These are phyloP conservation scores for Mycena galopus DNA, from an alignment of 768 basidiomycete genomes.

Conservation along the genomic window DNA sequence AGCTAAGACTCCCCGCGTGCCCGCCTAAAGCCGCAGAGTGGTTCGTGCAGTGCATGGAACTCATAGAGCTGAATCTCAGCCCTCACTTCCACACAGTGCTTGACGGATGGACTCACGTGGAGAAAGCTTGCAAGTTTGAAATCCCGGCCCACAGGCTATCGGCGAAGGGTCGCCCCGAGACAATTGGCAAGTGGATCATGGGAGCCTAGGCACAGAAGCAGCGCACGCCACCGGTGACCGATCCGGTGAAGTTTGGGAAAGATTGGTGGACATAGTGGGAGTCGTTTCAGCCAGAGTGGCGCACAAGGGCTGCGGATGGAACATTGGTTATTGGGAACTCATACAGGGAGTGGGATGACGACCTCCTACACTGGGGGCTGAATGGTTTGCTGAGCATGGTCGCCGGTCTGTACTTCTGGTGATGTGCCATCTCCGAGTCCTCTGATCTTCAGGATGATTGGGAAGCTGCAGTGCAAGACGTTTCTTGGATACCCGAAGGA, in stretches of 20 bases:
- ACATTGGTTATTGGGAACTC: not conserved
- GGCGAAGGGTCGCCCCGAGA: not conserved
- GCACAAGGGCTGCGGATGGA: not conserved
- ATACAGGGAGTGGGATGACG: constrained; percentile 16
- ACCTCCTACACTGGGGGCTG: constrained; percentile 15
- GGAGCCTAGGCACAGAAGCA: not conserved
- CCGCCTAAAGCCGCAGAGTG: not conserved
- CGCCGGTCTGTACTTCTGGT: constrained; percentile 16
- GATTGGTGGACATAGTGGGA: not conserved
- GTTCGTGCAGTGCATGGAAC: not conserved
- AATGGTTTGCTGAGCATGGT: constrained; percentile 13
- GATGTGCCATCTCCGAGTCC: not conserved
- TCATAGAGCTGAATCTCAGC: not conserved
- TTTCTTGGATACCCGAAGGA: constrained; percentile 19
- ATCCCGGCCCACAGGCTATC: not conserved
- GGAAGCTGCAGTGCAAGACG: not conserved
- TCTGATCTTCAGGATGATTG: not conserved
- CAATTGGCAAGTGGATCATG: not conserved
- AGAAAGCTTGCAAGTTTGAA: not conserved
- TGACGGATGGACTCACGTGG: constrained; percentile 4
- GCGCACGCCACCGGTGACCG: not conserved
- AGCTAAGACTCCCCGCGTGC: too few relatives aligned
- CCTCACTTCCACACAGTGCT: not conserved
- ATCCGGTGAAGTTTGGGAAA: not conserved
- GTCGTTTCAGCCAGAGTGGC: not conserved